A percentile compares a stretch with the other conserved stretches of the same genome.
Conservation (phyloP, 352 stramenopile species). For the Globisporangium radiosum region DNA sequence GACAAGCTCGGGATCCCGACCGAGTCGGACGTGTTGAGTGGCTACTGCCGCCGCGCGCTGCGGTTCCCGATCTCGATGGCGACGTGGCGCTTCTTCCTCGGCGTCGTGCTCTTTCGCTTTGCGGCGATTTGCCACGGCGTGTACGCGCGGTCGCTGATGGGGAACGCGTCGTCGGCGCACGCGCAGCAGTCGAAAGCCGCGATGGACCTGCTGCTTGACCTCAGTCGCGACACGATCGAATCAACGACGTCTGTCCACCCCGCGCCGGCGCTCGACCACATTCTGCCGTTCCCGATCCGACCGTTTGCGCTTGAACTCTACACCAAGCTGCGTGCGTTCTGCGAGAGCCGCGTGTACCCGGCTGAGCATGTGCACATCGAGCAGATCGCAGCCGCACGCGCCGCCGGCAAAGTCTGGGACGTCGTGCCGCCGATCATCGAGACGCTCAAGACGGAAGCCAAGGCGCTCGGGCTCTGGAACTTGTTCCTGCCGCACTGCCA, state of each 20-base stretch:
- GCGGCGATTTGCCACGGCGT: constrained; percentile 79
- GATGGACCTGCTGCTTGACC: constrained; percentile 53
- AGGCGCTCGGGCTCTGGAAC: constrained; percentile 93
- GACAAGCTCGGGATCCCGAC: constrained; percentile 58
- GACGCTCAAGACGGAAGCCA: constrained; percentile 87
- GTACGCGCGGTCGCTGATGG: constrained; percentile 57
- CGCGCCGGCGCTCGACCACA: constrained; percentile 38
- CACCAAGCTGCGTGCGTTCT: constrained; percentile 84
- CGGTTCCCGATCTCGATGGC: constrained; percentile 42
- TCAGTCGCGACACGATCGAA: constrained; percentile 31
- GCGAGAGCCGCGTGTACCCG: constrained; percentile 86
- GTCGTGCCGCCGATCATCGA: constrained; percentile 87
- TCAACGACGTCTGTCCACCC: constrained; percentile 34
- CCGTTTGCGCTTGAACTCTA: constrained; percentile 75
- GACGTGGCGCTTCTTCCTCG: constrained; percentile 75
- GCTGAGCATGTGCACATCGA: constrained; percentile 84
- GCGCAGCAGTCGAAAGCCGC: constrained; percentile 56
- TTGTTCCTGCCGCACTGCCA: constrained; percentile 86
- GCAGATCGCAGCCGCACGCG: constrained; percentile 50
- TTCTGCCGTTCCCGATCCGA: constrained; percentile 69
- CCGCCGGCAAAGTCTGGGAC: constrained; percentile 64
- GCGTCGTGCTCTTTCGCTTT: constrained; percentile 68
- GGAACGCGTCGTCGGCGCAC: constrained; percentile 80
- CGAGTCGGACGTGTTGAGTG: constrained; percentile 47
- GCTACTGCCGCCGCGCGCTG: constrained; percentile 48